Evolutionary conservation across 352 stramenopile genomes (phyloP), one percentile per base, ranked within the genome.

Genomic region (Blastocystis sp.): DNA sequence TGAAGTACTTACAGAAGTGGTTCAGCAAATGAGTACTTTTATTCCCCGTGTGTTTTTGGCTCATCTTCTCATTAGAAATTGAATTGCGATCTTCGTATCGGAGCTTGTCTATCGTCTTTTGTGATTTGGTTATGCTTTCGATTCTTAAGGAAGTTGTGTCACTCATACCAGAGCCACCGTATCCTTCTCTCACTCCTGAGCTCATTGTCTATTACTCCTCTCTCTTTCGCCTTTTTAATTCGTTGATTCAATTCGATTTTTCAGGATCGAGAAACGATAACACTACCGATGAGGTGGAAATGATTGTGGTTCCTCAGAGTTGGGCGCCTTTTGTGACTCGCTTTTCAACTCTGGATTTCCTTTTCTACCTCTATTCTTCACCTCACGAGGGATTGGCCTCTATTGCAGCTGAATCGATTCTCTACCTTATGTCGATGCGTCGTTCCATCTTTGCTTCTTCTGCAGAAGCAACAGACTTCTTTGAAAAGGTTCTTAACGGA

Each of bases 11-110:
- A 85, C 53, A 1, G 73, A 85, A 45, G 34, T 85, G 5, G 54
- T 68, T 24, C 26, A 16, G 8, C 47, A 85, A 43, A 85, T 85
- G 45, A 85, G 63, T 53, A 50, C 65, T 9, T 85, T 66, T 30
- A 45, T 68, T 26, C 53, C 73, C 50, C 68, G 73, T 85, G 20
- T 45, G 4, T 13, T 37, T 43, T 68, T 24, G 30, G 20, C n/a
- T 45, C 11, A 45, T 50, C n/a, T 69, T 6, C 63, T 30, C 50
- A 37, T 24, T 85, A 85, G 73, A 37, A 30, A 13, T 85, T 11
- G 73, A 85, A 24, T 69, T 55, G 3, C 53, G 47, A 3, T 69
- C 73, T 2, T n/a, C 30, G 13, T 62, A 50, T 43, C 73, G 73
- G 20, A 53, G 43, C 13, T 68, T 55, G 3, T 37, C 34, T 24